Evolutionary conservation across 1,284 basidiomycete genomes (phyloP), one percentile per base, ranked within the genome.

Genomic region (Neolentinus lepideus): DNA sequence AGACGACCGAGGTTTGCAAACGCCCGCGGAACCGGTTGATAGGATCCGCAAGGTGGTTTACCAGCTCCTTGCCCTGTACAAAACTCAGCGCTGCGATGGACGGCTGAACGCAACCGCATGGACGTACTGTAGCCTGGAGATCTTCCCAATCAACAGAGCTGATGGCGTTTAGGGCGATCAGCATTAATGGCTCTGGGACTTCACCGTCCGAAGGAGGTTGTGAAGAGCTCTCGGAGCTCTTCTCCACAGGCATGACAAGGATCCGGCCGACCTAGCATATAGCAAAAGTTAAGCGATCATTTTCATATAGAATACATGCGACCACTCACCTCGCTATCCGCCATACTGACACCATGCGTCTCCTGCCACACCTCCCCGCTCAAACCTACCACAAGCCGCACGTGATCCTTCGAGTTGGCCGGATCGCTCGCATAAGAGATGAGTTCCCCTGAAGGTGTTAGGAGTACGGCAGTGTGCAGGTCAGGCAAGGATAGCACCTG

Each of bases 311-410:
- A 54, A 21, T 33, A 25, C 38, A 16, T 14, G 31, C 6, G 21
- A 16, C 31, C 52, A 63, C 72, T 65, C 61, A 88, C 88, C 77
- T 90, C 88, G 64, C 84, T 83, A 58, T 89, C 87, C 2, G 83
- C 81, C 79, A 85, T 84, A 22, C 85, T 85, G 50, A 76, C 61
- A 19, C 79, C 80, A 50, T 81, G 73, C 21, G 82, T 84, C 68
- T 90, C 88, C 55, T 81, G 80, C 88, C 88, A 90, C 43, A 87
- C 74, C 65, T 90, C 88, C 9, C 79, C 80, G 51, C 81, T 79
- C 12, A 90, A 68, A 16, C 87, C 88, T 11, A 85, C 85, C 27
- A 85, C 71, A 31, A 90, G 77, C 55, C 84, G 79, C 51, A 90
- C 76, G 57, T 86, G 81, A 63, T 90, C 88, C 68, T 89, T 90